Base-by-base conservation (phyloP, 805 yeast species). In the Sugiyamaella chiloensis region DNA sequence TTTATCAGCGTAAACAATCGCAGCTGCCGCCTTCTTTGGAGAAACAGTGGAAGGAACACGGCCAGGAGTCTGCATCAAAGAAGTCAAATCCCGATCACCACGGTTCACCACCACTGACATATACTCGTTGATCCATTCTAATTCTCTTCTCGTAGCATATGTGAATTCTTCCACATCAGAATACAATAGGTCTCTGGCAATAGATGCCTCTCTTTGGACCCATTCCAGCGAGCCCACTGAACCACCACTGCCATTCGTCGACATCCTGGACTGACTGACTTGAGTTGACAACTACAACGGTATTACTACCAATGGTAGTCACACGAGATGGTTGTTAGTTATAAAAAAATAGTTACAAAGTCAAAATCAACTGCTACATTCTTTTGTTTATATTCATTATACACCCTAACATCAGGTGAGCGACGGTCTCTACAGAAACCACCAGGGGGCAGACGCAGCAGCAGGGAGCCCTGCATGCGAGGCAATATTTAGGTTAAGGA, bases 201-300 rank as follows among this genome's bases (percentile, higher is more conserved):
- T 63, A 47, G 61, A 58, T 59, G 74, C 61, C 55, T 77, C 80
- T 42, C 62, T 62, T 27, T 75, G 66, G 41, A 76, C 66, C 79
- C 80, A 78, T 52, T 66, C 72, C 9, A 79, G 73, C 1, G 81
- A 64, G 5, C 82, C 84, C n/a, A 55, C 51, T n/a, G 37, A 34
- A 16, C n/a, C n/a, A n/a, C n/a, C n/a, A n/a, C n/a, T n/a, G n/a
- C n/a, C n/a, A n/a, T n/a, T n/a, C n/a, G n/a, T n/a, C n/a, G n/a
- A n/a, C n/a, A n/a, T n/a, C n/a, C n/a, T n/a, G n/a, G n/a, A n/a
- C n/a, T n/a, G n/a, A n/a, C n/a, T n/a, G n/a, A n/a, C n/a, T n/a
- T n/a, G n/a, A n/a, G n/a, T n/a, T n/a, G n/a, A n/a, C n/a, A n/a
- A n/a, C n/a, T n/a, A n/a, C n/a, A n/a, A n/a, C n/a, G n/a, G n/a